Base-by-base conservation (phyloP, 768 basidiomycete genomes). In the Guyanaporus albipodus region DNA sequence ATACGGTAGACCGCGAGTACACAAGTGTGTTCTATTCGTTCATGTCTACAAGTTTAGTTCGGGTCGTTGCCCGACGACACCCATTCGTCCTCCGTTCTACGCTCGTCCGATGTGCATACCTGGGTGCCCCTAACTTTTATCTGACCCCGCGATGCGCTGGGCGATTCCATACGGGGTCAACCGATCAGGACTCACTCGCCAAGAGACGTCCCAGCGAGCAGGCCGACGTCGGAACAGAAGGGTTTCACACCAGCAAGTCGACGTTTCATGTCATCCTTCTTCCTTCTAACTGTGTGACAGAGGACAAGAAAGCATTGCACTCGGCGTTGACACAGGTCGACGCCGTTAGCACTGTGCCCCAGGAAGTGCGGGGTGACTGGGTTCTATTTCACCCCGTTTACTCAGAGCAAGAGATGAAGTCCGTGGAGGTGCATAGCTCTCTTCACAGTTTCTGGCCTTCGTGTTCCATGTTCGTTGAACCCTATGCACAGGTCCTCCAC, bases 371-470 rank as follows among this genome's bases (percentile, higher is more conserved):
- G 32, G 88, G 88, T 2, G 87, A 89, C 57, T 96, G 92, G 91
- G 91, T 95, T 10, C 70, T 96, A 2, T 91, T 92, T 62, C 91
- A 95, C 61, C 94, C 94, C 0, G 92, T 95, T 2, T 97, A 97
- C 63, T 80, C 87, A 6, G 64, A 70, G 15, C 79, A 80, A 29
- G 90, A 91, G 59, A 62, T 91, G 40, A 80, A 70, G 53, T 77
- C 87, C 12, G 88, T 90, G 14, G 71, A 87, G 66, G 88, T 86
- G 57, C 40, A 32, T 45, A 28, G 32, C 18, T 52, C 43, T 36
- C 22, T 22, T 46, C 43, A 18, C 17, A 18, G 42, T 42, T n/a
- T 39, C 26, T 38, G 12, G 22, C 35, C 28, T 22, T 47, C 31
- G 7, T n/a, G 21, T 34, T 24, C 23, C 36, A 36, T 31, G 24